Percentiles rank a stretch among this genome's conserved stretches.
Conservation (phyloP, 2,329 filamentous ascomycete species). For the Alternaria solani region DNA sequence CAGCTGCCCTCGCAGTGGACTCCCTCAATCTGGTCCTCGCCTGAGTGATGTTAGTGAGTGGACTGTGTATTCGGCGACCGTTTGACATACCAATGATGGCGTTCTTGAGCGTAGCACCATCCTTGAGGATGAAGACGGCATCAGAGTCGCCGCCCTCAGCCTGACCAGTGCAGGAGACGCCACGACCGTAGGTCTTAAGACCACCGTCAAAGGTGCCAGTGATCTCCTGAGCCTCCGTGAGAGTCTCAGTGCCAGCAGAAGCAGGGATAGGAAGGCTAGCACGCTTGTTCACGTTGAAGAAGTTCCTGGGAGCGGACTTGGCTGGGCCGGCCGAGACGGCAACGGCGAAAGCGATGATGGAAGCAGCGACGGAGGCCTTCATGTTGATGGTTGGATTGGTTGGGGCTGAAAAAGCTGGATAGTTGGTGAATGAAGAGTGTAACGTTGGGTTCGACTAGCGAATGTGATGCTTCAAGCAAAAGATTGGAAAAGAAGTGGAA, state of each 20-base stretch:
- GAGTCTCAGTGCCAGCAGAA: constrained; percentile 40
- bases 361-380: constrained; percentile 41
- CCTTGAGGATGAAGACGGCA: constrained; percentile 62
- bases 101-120: constrained; percentile 62
- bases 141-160: constrained; percentile 56
- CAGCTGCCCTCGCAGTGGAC: constrained; percentile 53
- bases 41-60: background rate
- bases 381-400: constrained; percentile 32
- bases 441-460: constrained; percentile 25
- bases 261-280: constrained; percentile 41
- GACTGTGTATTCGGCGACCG: background rate
- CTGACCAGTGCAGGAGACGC: constrained; percentile 52
- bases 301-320: constrained; percentile 18
- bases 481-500: constrained; percentile 15
- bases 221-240: constrained; percentile 31
- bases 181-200: constrained; percentile 46
- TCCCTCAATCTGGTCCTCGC: constrained; percentile 56
- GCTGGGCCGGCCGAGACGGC: constrained; percentile 39
- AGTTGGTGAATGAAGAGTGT: constrained; percentile 20
- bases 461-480: constrained; percentile 35
- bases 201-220: constrained; percentile 44
- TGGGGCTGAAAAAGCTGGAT: constrained; percentile 16
- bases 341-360: constrained; percentile 39
- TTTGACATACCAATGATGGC: constrained; percentile 58
- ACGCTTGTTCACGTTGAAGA: constrained; percentile 41